phyloP scores from a whole-genome alignment of 2,329 filamentous ascomycete species.

The Pseudocercospora vitis region DNA sequence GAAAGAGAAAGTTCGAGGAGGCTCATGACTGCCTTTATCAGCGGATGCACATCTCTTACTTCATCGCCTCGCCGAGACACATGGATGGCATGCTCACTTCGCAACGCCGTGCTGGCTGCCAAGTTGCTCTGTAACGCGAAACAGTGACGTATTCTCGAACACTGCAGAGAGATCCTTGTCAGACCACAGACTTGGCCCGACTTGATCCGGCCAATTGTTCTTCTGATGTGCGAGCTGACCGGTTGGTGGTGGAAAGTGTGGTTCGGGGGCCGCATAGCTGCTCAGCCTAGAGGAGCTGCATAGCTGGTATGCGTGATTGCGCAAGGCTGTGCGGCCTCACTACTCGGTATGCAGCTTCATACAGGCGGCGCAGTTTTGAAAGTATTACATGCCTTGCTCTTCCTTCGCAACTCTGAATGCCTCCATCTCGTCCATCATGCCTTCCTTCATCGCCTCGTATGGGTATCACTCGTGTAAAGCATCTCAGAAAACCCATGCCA shows the following conservation, averaged over 20 bases:
- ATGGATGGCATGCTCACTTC: constrained; percentile 6
- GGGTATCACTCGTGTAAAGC: no score
- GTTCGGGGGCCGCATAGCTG: background rate
- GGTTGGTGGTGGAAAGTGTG: background rate
- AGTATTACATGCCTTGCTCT: background rate
- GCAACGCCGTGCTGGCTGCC: no score
- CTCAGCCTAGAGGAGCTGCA: background rate
- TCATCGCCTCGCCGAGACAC: constrained; percentile 6
- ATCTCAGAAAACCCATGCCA: no score
- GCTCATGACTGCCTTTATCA: constrained; percentile 6
- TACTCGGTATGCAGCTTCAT: background rate
- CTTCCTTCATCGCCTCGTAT: no score
- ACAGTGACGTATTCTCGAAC: background rate
- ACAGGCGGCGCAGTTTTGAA: background rate
- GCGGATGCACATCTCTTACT: background rate
- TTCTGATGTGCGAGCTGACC: background rate
- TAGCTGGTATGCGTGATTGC: background rate
- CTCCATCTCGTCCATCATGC: no score
- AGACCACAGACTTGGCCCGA: constrained; percentile 3
- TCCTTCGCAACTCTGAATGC: background rate
- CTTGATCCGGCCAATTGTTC: constrained; percentile 2
- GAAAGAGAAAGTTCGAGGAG: constrained; percentile 1
- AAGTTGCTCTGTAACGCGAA: background rate
- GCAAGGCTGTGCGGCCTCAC: constrained; percentile 5
- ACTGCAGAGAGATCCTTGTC: background rate